Percentiles rank a stretch among this genome's conserved stretches.
Conservation (phyloP, 2,329 filamentous ascomycete genomes). For the Aspergillus ibericus region DNA sequence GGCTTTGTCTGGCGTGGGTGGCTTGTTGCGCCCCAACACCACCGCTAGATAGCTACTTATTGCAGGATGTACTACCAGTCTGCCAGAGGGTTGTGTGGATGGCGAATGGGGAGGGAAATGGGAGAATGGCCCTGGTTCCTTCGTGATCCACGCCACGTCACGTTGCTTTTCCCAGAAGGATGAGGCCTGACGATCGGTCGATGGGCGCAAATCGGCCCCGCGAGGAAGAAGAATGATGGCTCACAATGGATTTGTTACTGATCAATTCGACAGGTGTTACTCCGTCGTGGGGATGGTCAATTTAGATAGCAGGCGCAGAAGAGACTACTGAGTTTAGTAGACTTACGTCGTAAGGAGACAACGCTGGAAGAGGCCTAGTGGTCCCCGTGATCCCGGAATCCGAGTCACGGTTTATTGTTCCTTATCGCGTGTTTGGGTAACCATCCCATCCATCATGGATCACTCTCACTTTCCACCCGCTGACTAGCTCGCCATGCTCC, state of each 20-base stretch:
- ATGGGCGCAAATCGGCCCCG: not conserved
- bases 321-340: no score
- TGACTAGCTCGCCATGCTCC: not conserved
- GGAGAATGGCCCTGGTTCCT: no score
- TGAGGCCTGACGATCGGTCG: conserved; percentile 2
- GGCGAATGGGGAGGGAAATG: no score
- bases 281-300: not conserved
- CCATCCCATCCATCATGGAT: no score
- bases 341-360: not conserved
- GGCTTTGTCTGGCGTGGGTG: not conserved
- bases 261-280: not conserved
- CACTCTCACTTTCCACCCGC: no score
- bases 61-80: not conserved
- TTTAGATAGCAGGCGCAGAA: not conserved
- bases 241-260: conserved; percentile 1
- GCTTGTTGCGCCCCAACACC: not conserved
- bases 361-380: not conserved
- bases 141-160: conserved; percentile 1
- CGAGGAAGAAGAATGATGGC: not conserved
- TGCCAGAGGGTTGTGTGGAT: no score
- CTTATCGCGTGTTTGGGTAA: not conserved
- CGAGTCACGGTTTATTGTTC: not conserved
- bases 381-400: not conserved
- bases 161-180: conserved; percentile 2
- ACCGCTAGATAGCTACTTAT: no score